These are phyloP conservation scores for Drosera capensis DNA, from an alignment of 148 eudicot genomes.

Conservation along the genomic window DNA sequence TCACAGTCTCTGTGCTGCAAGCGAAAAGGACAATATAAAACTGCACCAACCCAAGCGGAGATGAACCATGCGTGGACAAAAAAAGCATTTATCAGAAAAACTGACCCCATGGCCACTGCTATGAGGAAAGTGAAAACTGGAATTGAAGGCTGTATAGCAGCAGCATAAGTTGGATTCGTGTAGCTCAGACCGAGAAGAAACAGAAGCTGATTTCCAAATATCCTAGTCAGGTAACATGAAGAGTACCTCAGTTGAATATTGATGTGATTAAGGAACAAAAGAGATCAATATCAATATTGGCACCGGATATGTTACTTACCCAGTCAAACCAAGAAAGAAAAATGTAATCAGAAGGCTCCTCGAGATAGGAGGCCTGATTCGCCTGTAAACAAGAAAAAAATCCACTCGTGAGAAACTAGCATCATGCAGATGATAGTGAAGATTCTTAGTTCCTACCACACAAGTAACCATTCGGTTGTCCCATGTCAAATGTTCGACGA, in stretches of 20 bases:
- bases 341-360: conserved; percentile 40
- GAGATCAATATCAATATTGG: not conserved
- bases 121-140: conserved; percentile 89
- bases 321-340: conserved; percentile 77
- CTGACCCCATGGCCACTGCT: conserved; percentile 84
- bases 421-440: not conserved
- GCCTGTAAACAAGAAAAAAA: conserved; percentile 34
- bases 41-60: not conserved
- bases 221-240: conserved; percentile 27
- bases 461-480: too few relatives aligned
- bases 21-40: conserved; percentile 9
- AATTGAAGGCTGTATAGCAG: conserved; percentile 93
- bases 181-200: conserved; percentile 91
- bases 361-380: conserved; percentile 56
- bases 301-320: conserved; percentile 30
- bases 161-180: conserved; percentile 96
- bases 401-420: not conserved
- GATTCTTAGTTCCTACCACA: too few relatives aligned
- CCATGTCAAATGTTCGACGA: too few relatives aligned
- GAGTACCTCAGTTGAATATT: not conserved
- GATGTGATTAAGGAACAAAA: not conserved
- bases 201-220: conserved; percentile 88
- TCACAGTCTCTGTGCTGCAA: conserved; percentile 97
- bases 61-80: not conserved
- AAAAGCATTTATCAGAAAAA: conserved; percentile 10